A percentile compares a stretch with the other conserved stretches of the same genome.
phyloP scores from a whole-genome alignment of 257 asterid species.

The Solanum pennellii region DNA sequence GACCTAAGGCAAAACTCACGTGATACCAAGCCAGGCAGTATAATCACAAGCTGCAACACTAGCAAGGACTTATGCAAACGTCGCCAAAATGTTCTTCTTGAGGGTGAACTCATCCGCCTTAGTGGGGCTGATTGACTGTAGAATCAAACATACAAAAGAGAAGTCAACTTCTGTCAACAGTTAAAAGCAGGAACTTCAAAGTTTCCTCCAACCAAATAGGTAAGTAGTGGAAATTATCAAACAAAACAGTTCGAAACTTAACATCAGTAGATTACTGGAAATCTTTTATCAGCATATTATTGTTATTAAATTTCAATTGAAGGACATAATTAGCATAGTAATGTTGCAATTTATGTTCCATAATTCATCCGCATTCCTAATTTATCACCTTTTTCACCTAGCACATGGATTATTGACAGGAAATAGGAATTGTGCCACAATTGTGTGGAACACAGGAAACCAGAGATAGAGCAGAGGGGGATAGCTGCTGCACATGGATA shows the following conservation, averaged over 20 bases:
- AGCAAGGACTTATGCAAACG: slow-evolving; percentile 31
- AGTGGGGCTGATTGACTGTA: slow-evolving; percentile 61
- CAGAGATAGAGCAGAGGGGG: background rate
- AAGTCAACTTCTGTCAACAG: background rate
- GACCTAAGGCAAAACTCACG: background rate
- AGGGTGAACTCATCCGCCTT: slow-evolving; percentile 82
- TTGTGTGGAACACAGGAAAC: background rate
- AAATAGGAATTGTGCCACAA: background rate
- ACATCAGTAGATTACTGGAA: background rate
- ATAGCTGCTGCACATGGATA: background rate
- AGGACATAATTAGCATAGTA: background rate
- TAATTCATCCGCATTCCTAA: background rate
- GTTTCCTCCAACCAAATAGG: background rate
- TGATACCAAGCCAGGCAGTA: background rate
- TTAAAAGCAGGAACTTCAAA: background rate
- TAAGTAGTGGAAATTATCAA: background rate
- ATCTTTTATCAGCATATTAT: background rate
- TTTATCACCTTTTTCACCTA: background rate
- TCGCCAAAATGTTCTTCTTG: slow-evolving; percentile 74
- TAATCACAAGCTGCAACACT: slow-evolving; percentile 1
- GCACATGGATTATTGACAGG: background rate
- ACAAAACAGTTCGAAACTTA: background rate
- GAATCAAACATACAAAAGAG: background rate
- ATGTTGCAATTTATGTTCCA: background rate
- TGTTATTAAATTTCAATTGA: background rate